phyloP scores from a whole-genome alignment of 495 filamentous ascomycete genomes.

The Penicillium steckii region DNA sequence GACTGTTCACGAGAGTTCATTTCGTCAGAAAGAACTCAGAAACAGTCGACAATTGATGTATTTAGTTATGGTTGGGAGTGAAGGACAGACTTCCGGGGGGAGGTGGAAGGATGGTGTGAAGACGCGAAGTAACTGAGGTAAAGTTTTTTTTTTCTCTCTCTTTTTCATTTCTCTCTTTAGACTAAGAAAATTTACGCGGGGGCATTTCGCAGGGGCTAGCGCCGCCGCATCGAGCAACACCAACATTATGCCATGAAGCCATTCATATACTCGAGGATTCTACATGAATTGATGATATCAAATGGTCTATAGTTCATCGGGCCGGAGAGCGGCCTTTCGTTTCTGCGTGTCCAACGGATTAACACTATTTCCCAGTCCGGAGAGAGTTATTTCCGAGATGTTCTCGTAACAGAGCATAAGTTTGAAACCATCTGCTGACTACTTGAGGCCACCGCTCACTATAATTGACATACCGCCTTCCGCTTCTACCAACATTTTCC shows the following conservation, averaged over 20 bases:
- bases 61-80: too few species aligned
- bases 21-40: slow-evolving; percentile 9
- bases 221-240: slow-evolving; percentile 37
- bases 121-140: slow-evolving; percentile 36
- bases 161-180: slow-evolving; percentile 33
- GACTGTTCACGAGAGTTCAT: slow-evolving; percentile 50
- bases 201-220: slow-evolving; percentile 43
- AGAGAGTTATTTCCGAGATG: too few species aligned
- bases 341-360: slow-evolving; percentile 52
- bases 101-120: slow-evolving; percentile 26
- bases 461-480: too few species aligned
- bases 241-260: slow-evolving; percentile 27
- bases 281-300: too few species aligned
- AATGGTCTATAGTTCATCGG: slow-evolving; percentile 22
- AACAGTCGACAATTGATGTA: slow-evolving; percentile 11
- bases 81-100: slow-evolving; percentile 28
- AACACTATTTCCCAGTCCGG: slow-evolving; percentile 48
- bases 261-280: too few species aligned
- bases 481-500: too few species aligned
- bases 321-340: slow-evolving; percentile 47
- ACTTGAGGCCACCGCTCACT: too few species aligned
- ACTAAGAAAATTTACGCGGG: slow-evolving; percentile 38
- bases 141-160: slow-evolving; percentile 31
- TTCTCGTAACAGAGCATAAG: too few species aligned
- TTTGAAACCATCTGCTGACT: not conserved